A percentile compares a stretch with the other conserved stretches of the same genome.
Evolutionary conservation across 2,329 filamentous ascomycete genomes (phyloP).

Genomic region (Pseudonectria buxi): DNA sequence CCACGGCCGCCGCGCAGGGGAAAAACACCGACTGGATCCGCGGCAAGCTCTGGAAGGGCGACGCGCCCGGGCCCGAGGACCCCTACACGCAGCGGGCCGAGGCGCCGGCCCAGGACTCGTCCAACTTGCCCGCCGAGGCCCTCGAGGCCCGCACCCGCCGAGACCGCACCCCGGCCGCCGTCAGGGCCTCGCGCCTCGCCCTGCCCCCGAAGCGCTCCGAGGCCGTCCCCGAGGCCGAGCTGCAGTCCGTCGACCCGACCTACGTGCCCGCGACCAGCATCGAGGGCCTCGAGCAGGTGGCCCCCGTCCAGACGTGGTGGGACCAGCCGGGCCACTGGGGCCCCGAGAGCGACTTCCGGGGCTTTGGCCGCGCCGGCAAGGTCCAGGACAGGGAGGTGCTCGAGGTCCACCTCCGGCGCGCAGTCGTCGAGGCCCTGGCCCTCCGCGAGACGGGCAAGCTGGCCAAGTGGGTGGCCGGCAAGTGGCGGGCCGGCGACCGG

Average conservation of each 20-base stretch:
- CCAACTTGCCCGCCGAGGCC: conserved; percentile 27
- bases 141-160: conserved; percentile 11
- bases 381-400: conserved; percentile 38
- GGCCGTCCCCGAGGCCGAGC: conserved; percentile 26
- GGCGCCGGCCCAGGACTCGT: conserved; percentile 18
- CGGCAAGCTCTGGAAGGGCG: conserved; percentile 33
- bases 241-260: conserved; percentile 22
- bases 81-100: conserved; percentile 31
- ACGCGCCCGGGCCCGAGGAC: conserved; percentile 32
- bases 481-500: conserved; percentile 27
- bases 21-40: conserved; percentile 33
- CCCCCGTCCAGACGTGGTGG: conserved; percentile 47
- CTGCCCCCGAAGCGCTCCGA: conserved; percentile 29
- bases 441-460: conserved; percentile 29
- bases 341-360: conserved; percentile 35
- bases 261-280: conserved; percentile 43
- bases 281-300: conserved; percentile 41
- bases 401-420: conserved; percentile 42
- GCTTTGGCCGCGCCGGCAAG: conserved; percentile 36
- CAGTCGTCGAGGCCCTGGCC: conserved; percentile 45
- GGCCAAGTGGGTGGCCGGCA: conserved; percentile 25
- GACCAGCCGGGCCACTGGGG: conserved; percentile 46
- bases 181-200: conserved; percentile 24
- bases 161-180: conserved; percentile 19
- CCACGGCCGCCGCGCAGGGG: conserved; percentile 24